phyloP scores from a whole-genome alignment of 2,329 filamentous ascomycete genomes.

The Colletotrichum sp. region DNA sequence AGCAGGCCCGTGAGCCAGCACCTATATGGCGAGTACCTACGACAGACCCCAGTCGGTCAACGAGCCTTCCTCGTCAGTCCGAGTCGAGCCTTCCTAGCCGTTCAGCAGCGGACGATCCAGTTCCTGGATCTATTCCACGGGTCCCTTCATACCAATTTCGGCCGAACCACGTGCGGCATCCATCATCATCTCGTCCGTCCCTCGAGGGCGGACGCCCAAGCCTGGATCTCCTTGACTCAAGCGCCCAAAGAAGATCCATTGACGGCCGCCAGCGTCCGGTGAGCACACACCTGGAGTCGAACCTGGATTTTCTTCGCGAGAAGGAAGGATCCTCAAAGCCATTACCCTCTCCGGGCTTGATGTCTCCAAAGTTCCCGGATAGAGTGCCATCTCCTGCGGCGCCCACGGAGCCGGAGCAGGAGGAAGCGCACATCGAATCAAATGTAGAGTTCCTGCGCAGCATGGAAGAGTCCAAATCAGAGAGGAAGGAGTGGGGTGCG shows the following conservation, averaged over 20 bases:
- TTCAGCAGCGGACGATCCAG: slow-evolving; percentile 24
- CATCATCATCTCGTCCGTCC: slow-evolving; percentile 67
- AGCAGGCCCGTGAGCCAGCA: slow-evolving; percentile 38
- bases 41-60: slow-evolving; percentile 28
- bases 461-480: slow-evolving; percentile 69
- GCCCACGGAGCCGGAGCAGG: slow-evolving; percentile 51
- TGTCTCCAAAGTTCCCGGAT: slow-evolving; percentile 37
- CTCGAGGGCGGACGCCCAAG: slow-evolving; percentile 73
- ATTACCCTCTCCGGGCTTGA: slow-evolving; percentile 36
- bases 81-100: slow-evolving; percentile 16
- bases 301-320: slow-evolving; percentile 82
- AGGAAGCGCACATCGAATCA: slow-evolving; percentile 73
- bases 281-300: slow-evolving; percentile 84
- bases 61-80: slow-evolving; percentile 30
- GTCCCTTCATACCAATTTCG: slow-evolving; percentile 29
- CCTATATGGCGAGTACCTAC: slow-evolving; percentile 24
- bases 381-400: slow-evolving; percentile 47
- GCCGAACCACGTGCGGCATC: slow-evolving; percentile 36
- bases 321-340: slow-evolving; percentile 64
- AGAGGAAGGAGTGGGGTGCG: slow-evolving; percentile 57
- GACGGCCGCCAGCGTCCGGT: slow-evolving; percentile 71
- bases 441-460: slow-evolving; percentile 84
- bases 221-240: slow-evolving; percentile 64
- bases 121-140: slow-evolving; percentile 16
- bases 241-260: slow-evolving; percentile 51